These are phyloP conservation scores for Pyrenochaeta sp. DNA, from an alignment of 2,329 filamentous ascomycete genomes.

Conservation along the genomic window DNA sequence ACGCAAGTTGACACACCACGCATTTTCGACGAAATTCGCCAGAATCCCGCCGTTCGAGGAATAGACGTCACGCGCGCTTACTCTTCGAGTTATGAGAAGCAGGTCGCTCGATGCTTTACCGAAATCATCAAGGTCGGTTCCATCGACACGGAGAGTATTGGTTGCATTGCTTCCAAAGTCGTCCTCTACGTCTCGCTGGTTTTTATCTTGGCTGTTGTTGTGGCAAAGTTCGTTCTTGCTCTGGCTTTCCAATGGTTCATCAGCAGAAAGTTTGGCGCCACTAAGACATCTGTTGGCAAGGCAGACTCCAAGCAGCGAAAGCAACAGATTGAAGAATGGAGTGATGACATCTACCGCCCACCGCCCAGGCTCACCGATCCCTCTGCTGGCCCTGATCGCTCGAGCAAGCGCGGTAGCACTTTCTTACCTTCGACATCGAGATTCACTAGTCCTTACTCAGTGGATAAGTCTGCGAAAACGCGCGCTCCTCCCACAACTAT, in stretches of 20 bases:
- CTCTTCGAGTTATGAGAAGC: conserved; percentile 79
- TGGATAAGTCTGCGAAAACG: conserved; percentile 67
- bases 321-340: conserved; percentile 97
- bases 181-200: conserved; percentile 93
- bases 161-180: conserved; percentile 96
- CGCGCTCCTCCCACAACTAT: conserved; percentile 82
- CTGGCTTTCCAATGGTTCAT: conserved; percentile 97
- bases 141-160: conserved; percentile 94
- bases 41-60: conserved; percentile 76
- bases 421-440: conserved; percentile 94
- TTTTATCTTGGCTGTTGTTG: conserved; percentile 90
- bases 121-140: conserved; percentile 96
- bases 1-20: conserved; percentile 78
- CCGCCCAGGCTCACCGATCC: conserved; percentile 82
- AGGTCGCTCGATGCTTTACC: conserved; percentile 83
- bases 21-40: conserved; percentile 80
- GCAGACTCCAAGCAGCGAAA: conserved; percentile 84
- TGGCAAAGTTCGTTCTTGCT: conserved; percentile 86
- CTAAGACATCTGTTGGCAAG: conserved; percentile 79
- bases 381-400: conserved; percentile 70
- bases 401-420: conserved; percentile 79
- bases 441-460: conserved; percentile 89
- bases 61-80: conserved; percentile 90
- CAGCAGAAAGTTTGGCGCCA: conserved; percentile 81
- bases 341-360: conserved; percentile 94